These are phyloP conservation scores for Suillus variegatus DNA, from an alignment of 768 basidiomycete genomes.

Conservation along the genomic window DNA sequence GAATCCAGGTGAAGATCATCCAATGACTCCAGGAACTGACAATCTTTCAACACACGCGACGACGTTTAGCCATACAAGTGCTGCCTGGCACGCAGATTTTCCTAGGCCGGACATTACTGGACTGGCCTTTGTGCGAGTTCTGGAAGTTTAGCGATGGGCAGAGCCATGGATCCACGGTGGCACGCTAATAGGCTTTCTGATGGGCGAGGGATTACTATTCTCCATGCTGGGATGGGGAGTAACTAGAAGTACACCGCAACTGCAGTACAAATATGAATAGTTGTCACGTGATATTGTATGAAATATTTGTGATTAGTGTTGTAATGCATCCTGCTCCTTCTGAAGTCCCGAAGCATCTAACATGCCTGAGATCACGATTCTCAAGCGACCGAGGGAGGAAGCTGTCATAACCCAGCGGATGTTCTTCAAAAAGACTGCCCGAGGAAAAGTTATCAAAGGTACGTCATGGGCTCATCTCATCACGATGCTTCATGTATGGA, in stretches of 20 bases:
- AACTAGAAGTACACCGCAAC: neutral
- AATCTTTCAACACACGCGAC: neutral
- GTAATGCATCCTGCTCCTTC: neutral
- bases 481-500: neutral
- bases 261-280: neutral
- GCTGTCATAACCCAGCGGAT: constrained; percentile 57
- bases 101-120: neutral
- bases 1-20: neutral
- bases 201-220: neutral
- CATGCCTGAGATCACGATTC: constrained; percentile 67
- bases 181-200: neutral
- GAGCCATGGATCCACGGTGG: neutral
- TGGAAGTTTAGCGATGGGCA: neutral
- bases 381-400: constrained; percentile 65
- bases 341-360: neutral
- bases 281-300: neutral
- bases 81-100: neutral
- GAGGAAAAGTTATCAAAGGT: constrained; percentile 95
- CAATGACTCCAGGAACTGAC: neutral
- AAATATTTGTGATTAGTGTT: neutral
- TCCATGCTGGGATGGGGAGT: neutral
- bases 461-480: constrained; percentile 13
- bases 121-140: neutral
- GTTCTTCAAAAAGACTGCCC: constrained; percentile 94
- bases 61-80: neutral